A percentile compares a stretch with the other conserved stretches of the same genome.
Conservation (phyloP, 2,329 filamentous ascomycete species). For the Thelonectria olida region DNA sequence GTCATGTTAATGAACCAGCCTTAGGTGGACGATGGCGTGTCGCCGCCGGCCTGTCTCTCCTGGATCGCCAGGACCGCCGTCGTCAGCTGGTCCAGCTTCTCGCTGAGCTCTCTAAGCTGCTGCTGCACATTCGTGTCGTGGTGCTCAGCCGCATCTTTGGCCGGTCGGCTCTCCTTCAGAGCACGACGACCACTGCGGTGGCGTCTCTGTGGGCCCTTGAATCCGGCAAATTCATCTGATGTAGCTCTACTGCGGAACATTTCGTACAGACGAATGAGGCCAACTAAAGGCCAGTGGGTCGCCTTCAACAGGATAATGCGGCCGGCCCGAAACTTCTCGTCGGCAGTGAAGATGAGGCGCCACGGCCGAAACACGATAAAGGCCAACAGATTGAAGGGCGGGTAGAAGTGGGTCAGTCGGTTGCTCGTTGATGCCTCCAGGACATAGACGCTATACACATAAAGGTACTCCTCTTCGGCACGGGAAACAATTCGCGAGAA, state of each 20-base stretch:
- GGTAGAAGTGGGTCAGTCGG: conserved; percentile 75
- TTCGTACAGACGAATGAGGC: conserved; percentile 75
- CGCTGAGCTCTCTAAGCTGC: conserved; percentile 62
- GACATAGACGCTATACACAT: conserved; percentile 75
- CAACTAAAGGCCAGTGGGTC: conserved; percentile 74
- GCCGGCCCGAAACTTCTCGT: conserved; percentile 68
- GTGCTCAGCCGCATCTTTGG: conserved; percentile 48
- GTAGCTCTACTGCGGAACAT: conserved; percentile 52
- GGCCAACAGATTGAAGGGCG: conserved; percentile 78
- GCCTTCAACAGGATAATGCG: conserved; percentile 70
- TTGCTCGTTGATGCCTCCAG: conserved; percentile 74
- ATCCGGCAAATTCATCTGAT: conserved; percentile 56
- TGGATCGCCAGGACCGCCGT: conserved; percentile 62
- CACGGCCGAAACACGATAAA: conserved; percentile 77
- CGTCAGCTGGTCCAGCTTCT: conserved; percentile 68
- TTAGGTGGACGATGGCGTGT: conserved; percentile 15
- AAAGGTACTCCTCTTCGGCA: conserved; percentile 79
- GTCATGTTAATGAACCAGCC: neutral
- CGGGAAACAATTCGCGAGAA: conserved; percentile 72
- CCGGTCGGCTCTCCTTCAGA: conserved; percentile 29
- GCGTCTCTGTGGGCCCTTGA: conserved; percentile 55
- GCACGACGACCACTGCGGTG: conserved; percentile 31
- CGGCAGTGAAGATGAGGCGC: conserved; percentile 72
- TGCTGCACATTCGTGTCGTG: conserved; percentile 56
- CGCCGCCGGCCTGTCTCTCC: conserved; percentile 41